Conservation (phyloP, 495 filamentous ascomycete genomes). For the Talaromyces adpressus region DNA sequence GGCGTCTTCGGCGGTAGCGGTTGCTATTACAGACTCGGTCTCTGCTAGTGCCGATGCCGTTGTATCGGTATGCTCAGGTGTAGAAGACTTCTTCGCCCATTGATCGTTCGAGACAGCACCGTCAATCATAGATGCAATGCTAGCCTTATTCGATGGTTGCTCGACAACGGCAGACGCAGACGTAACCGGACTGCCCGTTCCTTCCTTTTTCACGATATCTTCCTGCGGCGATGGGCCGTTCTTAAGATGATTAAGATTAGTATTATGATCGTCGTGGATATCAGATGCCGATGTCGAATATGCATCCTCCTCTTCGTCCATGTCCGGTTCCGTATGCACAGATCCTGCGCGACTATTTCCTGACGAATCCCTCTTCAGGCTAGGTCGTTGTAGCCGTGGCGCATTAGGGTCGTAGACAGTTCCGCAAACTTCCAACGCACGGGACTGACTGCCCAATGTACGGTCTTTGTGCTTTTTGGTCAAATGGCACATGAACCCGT, state of each 20-base stretch:
- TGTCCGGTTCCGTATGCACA: conserved; percentile 10
- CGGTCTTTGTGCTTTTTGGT: conserved; percentile 46
- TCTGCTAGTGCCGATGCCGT: neutral
- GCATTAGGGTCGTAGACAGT: conserved; percentile 37
- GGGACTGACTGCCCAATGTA: conserved; percentile 38
- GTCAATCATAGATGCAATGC: conserved; percentile 43
- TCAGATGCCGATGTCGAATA: neutral
- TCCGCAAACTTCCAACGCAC: conserved; percentile 40
- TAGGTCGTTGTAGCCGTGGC: conserved; percentile 32
- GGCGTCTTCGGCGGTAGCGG: neutral
- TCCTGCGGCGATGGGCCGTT: neutral
- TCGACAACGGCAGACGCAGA: neutral
- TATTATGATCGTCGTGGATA: neutral
- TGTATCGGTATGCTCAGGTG: neutral
- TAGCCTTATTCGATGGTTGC: conserved; percentile 26
- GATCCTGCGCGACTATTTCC: conserved; percentile 13
- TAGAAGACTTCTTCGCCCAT: neutral
- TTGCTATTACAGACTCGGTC: neutral
- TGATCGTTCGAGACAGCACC: conserved; percentile 15
- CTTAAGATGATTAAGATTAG: neutral
- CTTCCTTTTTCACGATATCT: neutral
- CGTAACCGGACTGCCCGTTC: neutral
- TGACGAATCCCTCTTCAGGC: conserved; percentile 25
- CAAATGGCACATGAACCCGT: conserved; percentile 44
- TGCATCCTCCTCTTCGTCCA: conserved; percentile 1